Evolutionary conservation across 2,329 filamentous ascomycete genomes (phyloP).

Genomic region (Delphinella strobiligena): DNA sequence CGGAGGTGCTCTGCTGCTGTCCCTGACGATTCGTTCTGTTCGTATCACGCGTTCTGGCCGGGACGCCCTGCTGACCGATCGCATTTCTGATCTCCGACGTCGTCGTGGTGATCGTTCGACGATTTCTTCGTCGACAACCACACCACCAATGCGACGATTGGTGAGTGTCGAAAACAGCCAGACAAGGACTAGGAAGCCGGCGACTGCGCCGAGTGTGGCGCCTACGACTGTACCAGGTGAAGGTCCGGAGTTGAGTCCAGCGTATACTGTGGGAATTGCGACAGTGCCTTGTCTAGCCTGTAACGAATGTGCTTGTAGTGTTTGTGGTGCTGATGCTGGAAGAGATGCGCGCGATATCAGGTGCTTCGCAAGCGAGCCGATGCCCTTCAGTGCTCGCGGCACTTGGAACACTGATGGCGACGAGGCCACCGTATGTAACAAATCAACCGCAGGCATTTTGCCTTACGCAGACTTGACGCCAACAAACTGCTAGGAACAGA

Average conservation of each 20-base stretch:
- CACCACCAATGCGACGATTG: slow-evolving; percentile 15
- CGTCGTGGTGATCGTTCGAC: slow-evolving; percentile 17
- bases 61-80: slow-evolving; percentile 14
- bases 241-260: slow-evolving; percentile 39
- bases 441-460: neutral
- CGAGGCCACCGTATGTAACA: neutral
- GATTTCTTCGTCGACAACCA: slow-evolving; percentile 18
- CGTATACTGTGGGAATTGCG: slow-evolving; percentile 52
- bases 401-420: neutral
- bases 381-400: neutral
- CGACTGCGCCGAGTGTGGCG: slow-evolving; percentile 44
- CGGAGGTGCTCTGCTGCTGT: slow-evolving; percentile 12
- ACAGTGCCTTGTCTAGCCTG: slow-evolving; percentile 15
- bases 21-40: slow-evolving; percentile 22
- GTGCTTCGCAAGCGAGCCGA: neutral
- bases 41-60: slow-evolving; percentile 22
- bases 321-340: neutral
- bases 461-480: neutral
- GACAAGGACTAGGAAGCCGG: slow-evolving; percentile 40
- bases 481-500: neutral
- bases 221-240: slow-evolving; percentile 46
- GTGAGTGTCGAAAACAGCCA: slow-evolving; percentile 37
- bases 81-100: slow-evolving; percentile 22
- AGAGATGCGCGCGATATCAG: neutral
- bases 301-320: slow-evolving; percentile 2